phyloP scores from a whole-genome alignment of 495 filamentous ascomycete genomes.

The Xylaria sp. region DNA sequence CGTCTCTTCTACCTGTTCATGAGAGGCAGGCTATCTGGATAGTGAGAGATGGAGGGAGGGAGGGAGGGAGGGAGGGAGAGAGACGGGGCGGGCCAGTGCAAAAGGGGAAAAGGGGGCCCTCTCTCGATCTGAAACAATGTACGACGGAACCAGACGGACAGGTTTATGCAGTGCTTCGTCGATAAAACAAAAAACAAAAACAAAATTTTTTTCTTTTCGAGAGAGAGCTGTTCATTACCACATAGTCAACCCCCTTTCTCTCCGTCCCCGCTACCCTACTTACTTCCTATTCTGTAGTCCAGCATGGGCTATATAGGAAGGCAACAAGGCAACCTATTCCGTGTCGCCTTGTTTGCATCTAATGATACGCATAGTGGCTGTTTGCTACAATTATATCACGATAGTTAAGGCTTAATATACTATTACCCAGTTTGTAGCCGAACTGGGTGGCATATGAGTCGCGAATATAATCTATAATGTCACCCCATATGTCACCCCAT shows the following conservation, averaged over 20 bases:
- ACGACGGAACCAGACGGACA: background rate
- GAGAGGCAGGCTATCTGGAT: background rate
- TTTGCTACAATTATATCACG: background rate
- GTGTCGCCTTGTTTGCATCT: background rate
- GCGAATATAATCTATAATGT: background rate
- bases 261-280: background rate
- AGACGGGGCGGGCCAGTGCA: background rate
- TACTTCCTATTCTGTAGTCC: background rate
- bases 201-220: background rate
- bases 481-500: background rate
- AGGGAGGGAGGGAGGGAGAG: too few species aligned
- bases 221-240: background rate
- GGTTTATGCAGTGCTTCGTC: background rate
- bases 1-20: background rate
- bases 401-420: background rate
- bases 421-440: background rate
- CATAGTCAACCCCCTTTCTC: background rate
- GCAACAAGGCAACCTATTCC: background rate
- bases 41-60: background rate
- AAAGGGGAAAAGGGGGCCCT: background rate
- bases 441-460: background rate
- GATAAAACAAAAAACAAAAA: background rate
- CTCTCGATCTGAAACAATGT: background rate
- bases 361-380: background rate
- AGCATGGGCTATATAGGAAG: background rate